Evolutionary conservation across 2,329 filamentous ascomycete species (phyloP).

Genomic region (Basipetospora chlamydospora): DNA sequence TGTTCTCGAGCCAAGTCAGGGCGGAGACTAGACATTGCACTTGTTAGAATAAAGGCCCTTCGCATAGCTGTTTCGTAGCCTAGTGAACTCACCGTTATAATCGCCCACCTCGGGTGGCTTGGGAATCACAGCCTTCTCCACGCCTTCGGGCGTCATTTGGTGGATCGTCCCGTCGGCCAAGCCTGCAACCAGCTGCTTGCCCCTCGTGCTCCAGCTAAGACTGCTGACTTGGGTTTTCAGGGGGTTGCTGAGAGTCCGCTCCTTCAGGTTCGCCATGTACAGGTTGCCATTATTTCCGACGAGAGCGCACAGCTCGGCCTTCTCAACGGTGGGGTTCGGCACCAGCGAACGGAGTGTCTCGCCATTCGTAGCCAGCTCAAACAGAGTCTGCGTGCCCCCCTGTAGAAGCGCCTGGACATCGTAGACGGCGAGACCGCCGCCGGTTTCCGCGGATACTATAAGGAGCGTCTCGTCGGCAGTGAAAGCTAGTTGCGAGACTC

Average conservation of each 20-base stretch:
- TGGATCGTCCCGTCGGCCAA: conserved; percentile 63
- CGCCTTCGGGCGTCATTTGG: conserved; percentile 74
- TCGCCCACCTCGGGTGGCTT: conserved; percentile 52
- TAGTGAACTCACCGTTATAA: conserved; percentile 47
- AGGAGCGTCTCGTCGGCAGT: conserved; percentile 79
- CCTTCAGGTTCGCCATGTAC: conserved; percentile 67
- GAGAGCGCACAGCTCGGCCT: conserved; percentile 62
- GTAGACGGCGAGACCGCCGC: conserved; percentile 73
- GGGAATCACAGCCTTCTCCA: conserved; percentile 63
- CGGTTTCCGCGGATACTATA: conserved; percentile 66
- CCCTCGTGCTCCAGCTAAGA: conserved; percentile 80
- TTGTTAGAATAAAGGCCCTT: not conserved
- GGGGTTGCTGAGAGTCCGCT: conserved; percentile 44
- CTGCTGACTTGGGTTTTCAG: conserved; percentile 68
- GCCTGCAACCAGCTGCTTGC: conserved; percentile 85
- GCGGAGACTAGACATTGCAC: conserved; percentile 46
- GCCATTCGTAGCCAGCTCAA: conserved; percentile 65
- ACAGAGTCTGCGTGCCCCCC: conserved; percentile 50
- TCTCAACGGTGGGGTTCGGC: conserved; percentile 66
- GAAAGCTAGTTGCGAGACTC: conserved; percentile 80
- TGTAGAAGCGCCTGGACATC: conserved; percentile 54
- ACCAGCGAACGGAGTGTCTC: conserved; percentile 57
- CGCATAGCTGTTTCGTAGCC: too few species aligned
- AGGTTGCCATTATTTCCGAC: conserved; percentile 71
- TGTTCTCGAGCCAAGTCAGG: conserved; percentile 76